A percentile compares a stretch with the other conserved stretches of the same genome.
These are phyloP conservation scores for Populus alba DNA, from an alignment of 345 rosid genomes.

Conservation along the genomic window DNA sequence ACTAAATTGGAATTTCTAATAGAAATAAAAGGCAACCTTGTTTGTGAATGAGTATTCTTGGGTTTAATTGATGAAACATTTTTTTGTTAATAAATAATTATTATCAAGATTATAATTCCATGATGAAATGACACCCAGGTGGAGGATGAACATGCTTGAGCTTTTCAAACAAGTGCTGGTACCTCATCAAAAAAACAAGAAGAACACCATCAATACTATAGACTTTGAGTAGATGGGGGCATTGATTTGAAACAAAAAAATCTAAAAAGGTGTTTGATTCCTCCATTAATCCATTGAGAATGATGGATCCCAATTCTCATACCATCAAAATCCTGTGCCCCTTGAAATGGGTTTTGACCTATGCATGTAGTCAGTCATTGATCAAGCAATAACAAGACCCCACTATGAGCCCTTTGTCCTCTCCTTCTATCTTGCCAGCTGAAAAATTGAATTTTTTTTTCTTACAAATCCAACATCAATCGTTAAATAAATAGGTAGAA, in stretches of 20 bases:
- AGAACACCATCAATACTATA: background rate
- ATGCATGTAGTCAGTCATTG: background rate
- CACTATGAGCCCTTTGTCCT: background rate
- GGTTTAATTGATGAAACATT: no score
- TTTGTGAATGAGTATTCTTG: no score
- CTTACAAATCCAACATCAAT: background rate
- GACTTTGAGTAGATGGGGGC: background rate
- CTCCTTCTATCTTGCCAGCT: background rate
- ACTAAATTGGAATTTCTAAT: no score
- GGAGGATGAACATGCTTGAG: no score
- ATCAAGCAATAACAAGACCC: background rate
- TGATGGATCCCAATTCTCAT: background rate
- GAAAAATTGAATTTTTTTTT: background rate
- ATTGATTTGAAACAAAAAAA: background rate
- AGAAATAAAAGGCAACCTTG: no score
- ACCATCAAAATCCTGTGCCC: background rate
- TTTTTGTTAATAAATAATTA: no score
- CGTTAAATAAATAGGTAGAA: background rate
- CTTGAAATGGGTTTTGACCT: constrained; percentile 6
- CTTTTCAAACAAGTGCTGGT: no score
- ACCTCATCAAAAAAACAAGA: background rate
- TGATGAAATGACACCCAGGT: no score
- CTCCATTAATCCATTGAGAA: constrained; percentile 3
- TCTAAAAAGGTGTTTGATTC: constrained; percentile 10
- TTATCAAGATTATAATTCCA: no score